Conservation (phyloP, 176 grass and related monocot species). For the Zoysia pacifica region DNA sequence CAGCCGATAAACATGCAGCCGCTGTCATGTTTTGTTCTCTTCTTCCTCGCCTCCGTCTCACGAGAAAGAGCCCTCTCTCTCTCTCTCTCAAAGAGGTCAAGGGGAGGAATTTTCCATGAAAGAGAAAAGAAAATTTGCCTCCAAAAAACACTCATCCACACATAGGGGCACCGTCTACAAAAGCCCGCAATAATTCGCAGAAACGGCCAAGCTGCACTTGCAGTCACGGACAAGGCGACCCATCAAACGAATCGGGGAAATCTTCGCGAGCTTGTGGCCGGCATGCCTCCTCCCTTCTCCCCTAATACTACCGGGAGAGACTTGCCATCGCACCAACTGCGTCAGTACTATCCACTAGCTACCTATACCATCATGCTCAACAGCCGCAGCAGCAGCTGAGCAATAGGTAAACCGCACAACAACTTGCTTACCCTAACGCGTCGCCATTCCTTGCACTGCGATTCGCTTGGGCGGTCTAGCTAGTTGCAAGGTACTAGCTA, state of each 20-base stretch:
- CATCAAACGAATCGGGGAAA: constrained; percentile 65
- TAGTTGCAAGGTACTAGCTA: background rate
- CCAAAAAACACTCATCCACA: constrained; percentile 73
- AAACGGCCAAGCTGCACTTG: constrained; percentile 47
- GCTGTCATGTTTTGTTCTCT: constrained; percentile 51
- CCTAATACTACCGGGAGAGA: constrained; percentile 46
- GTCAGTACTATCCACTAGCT: constrained; percentile 10
- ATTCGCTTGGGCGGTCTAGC: background rate
- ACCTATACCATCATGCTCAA: background rate
- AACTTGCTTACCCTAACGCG: constrained; percentile 20
- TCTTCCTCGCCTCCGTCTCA: constrained; percentile 43
- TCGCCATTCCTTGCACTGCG: constrained; percentile 23
- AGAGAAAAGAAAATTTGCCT: background rate
- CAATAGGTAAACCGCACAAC: background rate
- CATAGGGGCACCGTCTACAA: constrained; percentile 2
- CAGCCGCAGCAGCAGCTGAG: background rate
- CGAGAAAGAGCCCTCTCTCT: constrained; percentile 30
- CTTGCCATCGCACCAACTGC: constrained; percentile 40
- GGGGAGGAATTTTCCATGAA: background rate
- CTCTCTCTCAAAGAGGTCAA: background rate
- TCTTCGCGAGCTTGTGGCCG: constrained; percentile 73
- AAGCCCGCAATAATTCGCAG: constrained; percentile 55
- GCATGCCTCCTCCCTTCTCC: constrained; percentile 47
- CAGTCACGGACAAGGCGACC: constrained; percentile 50
- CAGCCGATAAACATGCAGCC: constrained; percentile 68